Conservation (phyloP, 495 filamentous ascomycete genomes). For the Articulospora tetracladia region DNA sequence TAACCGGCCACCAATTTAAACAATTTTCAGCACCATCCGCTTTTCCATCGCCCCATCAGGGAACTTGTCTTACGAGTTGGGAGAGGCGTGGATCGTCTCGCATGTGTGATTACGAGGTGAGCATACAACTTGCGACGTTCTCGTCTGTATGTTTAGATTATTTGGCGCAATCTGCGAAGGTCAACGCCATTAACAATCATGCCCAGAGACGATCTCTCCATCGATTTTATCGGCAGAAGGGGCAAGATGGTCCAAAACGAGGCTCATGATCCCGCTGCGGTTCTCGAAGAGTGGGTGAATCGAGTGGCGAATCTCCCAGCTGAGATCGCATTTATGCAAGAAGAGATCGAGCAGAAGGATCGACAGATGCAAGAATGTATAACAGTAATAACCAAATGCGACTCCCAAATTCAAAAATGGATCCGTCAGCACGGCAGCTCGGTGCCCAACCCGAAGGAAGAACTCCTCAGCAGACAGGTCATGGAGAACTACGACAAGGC, state of each 20-base stretch:
- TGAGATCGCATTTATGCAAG: constrained; percentile 88
- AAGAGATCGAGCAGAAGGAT: constrained; percentile 93
- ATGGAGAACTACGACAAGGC: constrained; percentile 66
- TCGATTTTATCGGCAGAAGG: constrained; percentile 50
- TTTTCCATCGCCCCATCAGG: not conserved
- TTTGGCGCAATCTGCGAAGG: constrained; percentile 8
- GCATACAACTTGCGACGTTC: constrained; percentile 14
- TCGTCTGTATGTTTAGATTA: not conserved
- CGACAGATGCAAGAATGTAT: constrained; percentile 70
- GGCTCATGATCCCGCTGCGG: constrained; percentile 71
- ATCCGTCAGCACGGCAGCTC: constrained; percentile 82
- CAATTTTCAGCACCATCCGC: constrained; percentile 11
- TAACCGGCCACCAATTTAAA: constrained; percentile 7
- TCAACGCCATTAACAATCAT: constrained; percentile 35
- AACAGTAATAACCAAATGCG: constrained; percentile 68
- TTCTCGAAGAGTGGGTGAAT: constrained; percentile 91
- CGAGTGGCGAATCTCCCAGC: constrained; percentile 82
- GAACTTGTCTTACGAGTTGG: too few relatives aligned
- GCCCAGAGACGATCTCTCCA: constrained; percentile 60
- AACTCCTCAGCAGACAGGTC: constrained; percentile 65
- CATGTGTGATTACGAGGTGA: constrained; percentile 10
- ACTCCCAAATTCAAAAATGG: constrained; percentile 83
- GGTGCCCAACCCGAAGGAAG: constrained; percentile 81
- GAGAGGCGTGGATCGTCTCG: too few relatives aligned
- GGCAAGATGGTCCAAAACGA: constrained; percentile 45